Evolutionary conservation across 305 asterid genomes (phyloP).

Genomic region (Coffea humblotiana): DNA sequence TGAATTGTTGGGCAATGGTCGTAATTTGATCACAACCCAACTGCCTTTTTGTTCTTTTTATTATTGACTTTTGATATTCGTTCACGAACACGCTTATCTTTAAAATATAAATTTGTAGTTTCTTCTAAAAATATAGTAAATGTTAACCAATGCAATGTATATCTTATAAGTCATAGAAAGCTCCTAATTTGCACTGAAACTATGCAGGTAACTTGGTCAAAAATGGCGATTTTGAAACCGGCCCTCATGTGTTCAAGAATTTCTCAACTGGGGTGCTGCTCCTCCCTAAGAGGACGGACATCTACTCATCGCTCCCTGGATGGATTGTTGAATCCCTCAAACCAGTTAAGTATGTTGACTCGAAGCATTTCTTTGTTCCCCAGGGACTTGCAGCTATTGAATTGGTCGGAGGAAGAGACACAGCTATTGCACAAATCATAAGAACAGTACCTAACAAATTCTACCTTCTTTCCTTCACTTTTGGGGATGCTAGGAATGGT

Average conservation of each 20-base stretch:
- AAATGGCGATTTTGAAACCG: conserved; percentile 77
- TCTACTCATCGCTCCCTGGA: conserved; percentile 66
- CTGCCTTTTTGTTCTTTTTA: too few species aligned
- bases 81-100: too few species aligned
- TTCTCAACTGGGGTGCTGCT: conserved; percentile 73
- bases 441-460: conserved; percentile 42
- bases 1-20: too few species aligned
- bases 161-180: too few species aligned
- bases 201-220: conserved; percentile 61
- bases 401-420: conserved; percentile 75
- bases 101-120: too few species aligned
- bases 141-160: too few species aligned
- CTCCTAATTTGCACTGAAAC: too few species aligned
- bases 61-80: too few species aligned
- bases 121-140: too few species aligned
- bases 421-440: conserved; percentile 58
- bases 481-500: conserved; percentile 65
- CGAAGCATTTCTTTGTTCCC: conserved; percentile 69
- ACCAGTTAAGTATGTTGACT: conserved; percentile 65
- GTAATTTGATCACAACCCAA: too few species aligned
- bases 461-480: conserved; percentile 55
- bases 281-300: conserved; percentile 56
- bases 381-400: conserved; percentile 62
- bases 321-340: conserved; percentile 70
- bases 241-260: conserved; percentile 76